Evolutionary conservation across 345 rosid genomes (phyloP).

Genomic region (Lumnitzera littorea): DNA sequence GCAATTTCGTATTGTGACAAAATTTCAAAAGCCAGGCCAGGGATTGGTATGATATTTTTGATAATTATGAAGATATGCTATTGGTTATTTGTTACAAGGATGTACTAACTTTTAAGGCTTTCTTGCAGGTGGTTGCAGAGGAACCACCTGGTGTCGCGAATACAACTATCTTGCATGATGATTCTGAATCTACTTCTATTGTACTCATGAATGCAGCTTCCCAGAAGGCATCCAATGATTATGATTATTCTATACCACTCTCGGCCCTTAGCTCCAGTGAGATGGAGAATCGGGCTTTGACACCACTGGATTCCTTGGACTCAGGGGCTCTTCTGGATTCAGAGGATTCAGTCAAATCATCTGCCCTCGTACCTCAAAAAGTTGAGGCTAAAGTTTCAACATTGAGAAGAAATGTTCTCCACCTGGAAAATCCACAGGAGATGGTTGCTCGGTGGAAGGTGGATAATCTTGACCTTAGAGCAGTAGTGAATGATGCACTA

Average conservation of each 20-base stretch:
- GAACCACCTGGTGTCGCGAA: conserved; percentile 36
- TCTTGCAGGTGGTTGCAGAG: conserved; percentile 47
- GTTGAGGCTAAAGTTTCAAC: conserved; percentile 8
- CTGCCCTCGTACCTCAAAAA: conserved; percentile 46
- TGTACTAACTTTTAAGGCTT: conserved; percentile 10
- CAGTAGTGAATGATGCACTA: conserved; percentile 91
- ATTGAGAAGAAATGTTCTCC: conserved; percentile 45
- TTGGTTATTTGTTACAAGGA: conserved; percentile 13
- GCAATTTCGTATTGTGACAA: conserved; percentile 57
- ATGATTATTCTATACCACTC: conserved; percentile 23
- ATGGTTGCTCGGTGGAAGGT: conserved; percentile 97
- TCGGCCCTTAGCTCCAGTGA: conserved; percentile 14
- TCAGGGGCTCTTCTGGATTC: conserved; percentile 26
- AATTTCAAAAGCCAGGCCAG: conserved; percentile 63
- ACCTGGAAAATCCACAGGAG: conserved; percentile 87
- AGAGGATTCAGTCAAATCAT: conserved; percentile 38
- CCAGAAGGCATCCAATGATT: conserved; percentile 24
- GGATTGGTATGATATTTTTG: conserved; percentile 40
- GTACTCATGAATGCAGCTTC: conserved; percentile 33
- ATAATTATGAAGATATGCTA: conserved; percentile 4
- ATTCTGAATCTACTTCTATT: conserved; percentile 42
- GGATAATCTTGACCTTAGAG: conserved; percentile 71
- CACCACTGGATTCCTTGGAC: conserved; percentile 34
- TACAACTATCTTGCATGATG: conserved; percentile 32
- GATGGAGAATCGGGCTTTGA: conserved; percentile 49